phyloP scores from a whole-genome alignment of 1,139 yeast species.

The Pichia sp. region DNA sequence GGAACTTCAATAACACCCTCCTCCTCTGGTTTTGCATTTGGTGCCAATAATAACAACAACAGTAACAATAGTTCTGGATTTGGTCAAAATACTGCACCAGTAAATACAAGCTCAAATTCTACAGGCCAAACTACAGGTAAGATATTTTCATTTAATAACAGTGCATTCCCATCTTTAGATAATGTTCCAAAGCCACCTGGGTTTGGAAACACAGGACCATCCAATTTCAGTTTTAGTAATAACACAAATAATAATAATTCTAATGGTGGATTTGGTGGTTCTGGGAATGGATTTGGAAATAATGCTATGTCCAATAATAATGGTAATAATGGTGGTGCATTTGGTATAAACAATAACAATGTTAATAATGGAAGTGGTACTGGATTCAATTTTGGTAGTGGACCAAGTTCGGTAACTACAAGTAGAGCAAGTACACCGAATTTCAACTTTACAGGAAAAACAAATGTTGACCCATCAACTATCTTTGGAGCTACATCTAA shows the following conservation, averaged over 20 bases:
- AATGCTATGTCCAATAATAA: background rate
- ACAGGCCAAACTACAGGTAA: constrained; percentile 1
- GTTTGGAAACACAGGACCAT: background rate
- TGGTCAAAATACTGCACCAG: background rate
- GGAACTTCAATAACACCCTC: constrained; percentile 1
- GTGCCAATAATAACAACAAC: background rate
- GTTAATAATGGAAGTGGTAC: background rate
- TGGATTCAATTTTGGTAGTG: constrained; percentile 5
- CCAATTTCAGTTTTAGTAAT: background rate
- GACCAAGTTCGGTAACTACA: constrained; percentile 6
- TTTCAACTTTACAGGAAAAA: constrained; percentile 26
- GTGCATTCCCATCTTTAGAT: constrained; percentile 4
- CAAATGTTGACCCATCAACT: constrained; percentile 23
- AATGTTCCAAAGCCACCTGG: background rate
- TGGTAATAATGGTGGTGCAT: background rate
- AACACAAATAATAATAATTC: background rate
- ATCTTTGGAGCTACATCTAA: constrained; percentile 18
- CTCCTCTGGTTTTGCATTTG: constrained; percentile 4
- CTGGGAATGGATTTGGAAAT: constrained; percentile 6
- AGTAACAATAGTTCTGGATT: background rate
- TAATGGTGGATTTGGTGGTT: background rate
- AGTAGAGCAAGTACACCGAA: constrained; percentile 26
- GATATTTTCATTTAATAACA: constrained; percentile 6
- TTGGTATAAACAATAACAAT: background rate
- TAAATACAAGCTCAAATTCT: background rate